Base-by-base conservation (phyloP, 2,329 filamentous ascomycete species). In the Colletotrichum brevisporum region DNA sequence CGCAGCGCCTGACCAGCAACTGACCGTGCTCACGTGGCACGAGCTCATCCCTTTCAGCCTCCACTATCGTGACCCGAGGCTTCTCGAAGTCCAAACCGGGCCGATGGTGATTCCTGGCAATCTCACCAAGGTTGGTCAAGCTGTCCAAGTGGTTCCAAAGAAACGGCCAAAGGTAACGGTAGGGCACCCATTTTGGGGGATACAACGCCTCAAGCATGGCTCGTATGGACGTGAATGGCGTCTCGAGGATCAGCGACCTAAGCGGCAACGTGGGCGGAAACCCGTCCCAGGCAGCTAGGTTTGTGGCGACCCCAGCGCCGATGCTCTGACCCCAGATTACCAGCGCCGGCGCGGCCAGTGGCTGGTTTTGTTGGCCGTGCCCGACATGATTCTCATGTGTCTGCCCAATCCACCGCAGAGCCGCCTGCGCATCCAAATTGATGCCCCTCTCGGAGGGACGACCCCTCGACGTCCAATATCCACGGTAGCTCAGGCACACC, bases 261-360 rank as follows among this genome's bases (percentile, higher is more conserved):
- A 85, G 76, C 43, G 76, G 75, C 62, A 83, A 81, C 70, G 78
- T 83, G 2, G 81, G 63, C 4, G 80, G 79, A 48, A 81, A 73
- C 36, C 71, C 51, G 2, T 74, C 67, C 65, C 65, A 72, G 54
- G 75, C 81, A 64, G 83, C 85, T 2, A 91, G 84, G 58, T 87
- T 89, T 16, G 89, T 90, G 13, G 91, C 92, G 50, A 95, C 87
- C 1, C 91, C 92, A 27, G 90, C 88, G 1, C 93, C 93, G 62
- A 95, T 89, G 71, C 91, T 94, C 77, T 95, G 92, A 0, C 92
- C 92, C 92, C 92, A 95, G 12, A 95, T 79, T 1, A 94, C 75
- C 1, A 93, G 69, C 8, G 81, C 74, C 16, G 82, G 79, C 54
- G 72, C 77, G 67, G 57, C 72, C 43, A 26, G 64, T 51, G 63